Conservation (phyloP, 169 alveolate species). For the Cryptosporidium viatorum region DNA sequence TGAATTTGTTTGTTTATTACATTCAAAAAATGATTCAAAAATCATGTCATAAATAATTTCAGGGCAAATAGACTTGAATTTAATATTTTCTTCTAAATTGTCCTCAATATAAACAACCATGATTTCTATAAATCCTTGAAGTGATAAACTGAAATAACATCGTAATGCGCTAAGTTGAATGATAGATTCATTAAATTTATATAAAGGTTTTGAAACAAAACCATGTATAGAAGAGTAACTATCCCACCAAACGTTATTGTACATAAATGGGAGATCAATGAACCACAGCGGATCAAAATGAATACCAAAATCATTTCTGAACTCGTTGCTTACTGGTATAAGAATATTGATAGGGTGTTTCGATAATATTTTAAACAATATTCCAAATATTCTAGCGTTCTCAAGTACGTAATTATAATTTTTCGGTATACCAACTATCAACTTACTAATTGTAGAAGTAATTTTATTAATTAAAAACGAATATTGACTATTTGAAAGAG, state of each 20-base stretch:
- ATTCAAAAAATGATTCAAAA: constrained; percentile 6
- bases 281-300: constrained; percentile 40
- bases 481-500: neutral
- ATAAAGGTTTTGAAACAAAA: constrained; percentile 25
- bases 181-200: neutral
- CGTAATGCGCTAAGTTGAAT: constrained; percentile 28
- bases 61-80: constrained; percentile 29
- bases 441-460: neutral
- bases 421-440: neutral
- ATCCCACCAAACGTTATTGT: constrained; percentile 48
- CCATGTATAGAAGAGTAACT: constrained; percentile 34
- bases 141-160: constrained; percentile 36
- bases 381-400: neutral
- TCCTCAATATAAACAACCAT: neutral
- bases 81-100: neutral
- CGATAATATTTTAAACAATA: constrained; percentile 33
- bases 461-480: neutral
- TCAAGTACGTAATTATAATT: neutral
- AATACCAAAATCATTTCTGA: constrained; percentile 16
- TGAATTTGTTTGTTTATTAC: constrained; percentile 14
- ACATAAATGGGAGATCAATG: constrained; percentile 26
- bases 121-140: constrained; percentile 48
- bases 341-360: constrained; percentile 26
- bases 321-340: neutral
- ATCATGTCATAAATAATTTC: constrained; percentile 18